Base-by-base conservation (phyloP, 768 basidiomycete genomes). In the Trametes gibbosa region DNA sequence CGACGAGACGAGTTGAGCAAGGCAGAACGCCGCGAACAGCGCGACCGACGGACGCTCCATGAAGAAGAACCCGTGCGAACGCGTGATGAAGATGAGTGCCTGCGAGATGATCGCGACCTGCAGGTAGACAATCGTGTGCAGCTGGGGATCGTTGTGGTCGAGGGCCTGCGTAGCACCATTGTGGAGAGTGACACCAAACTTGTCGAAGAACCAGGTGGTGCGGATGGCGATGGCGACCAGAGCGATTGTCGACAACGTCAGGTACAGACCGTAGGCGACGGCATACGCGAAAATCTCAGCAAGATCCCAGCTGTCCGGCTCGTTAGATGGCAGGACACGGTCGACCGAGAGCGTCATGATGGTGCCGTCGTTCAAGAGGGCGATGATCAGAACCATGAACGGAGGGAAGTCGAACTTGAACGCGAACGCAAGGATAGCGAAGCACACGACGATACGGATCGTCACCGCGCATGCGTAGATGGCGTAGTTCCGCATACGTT, bases 391-490 rank as follows among this genome's bases (percentile, higher is more conserved):
- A 66, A 98, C 86, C 96, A 98, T 98, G 85, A 98, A 98, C 13
- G 96, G 94, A 65, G 96, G 96, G 93, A 98, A 98, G 75, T 97
- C 90, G 76, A 96, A 95, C 80, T 88, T 85, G 87, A 95, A 98
- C 35, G 87, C 88, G 74, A 98, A 98, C 43, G 92, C 91, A 72
- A 98, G 81, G 78, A 97, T 87, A 62, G 94, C 86, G 77, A 98
- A 98, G 76, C 92, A 96, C 66, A 97, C 91, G 65, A 98, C 95
- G 74, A 98, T 96, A 89, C 95, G 95, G 76, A 97, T 97, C 61
- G 95, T 98, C 67, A 96, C 93, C 42, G 92, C 85, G 71, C 92
- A 95, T 32, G 92, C 91, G 73, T 94, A 95, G 79, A 98, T 97
- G 51, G 96, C 91, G 77, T 98, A 98, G 83, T 98, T 98, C 68